Percentiles rank a stretch among this genome's conserved stretches.
These are phyloP conservation scores for Leccinum pellstonianum DNA, from an alignment of 768 basidiomycete species.

Conservation along the genomic window DNA sequence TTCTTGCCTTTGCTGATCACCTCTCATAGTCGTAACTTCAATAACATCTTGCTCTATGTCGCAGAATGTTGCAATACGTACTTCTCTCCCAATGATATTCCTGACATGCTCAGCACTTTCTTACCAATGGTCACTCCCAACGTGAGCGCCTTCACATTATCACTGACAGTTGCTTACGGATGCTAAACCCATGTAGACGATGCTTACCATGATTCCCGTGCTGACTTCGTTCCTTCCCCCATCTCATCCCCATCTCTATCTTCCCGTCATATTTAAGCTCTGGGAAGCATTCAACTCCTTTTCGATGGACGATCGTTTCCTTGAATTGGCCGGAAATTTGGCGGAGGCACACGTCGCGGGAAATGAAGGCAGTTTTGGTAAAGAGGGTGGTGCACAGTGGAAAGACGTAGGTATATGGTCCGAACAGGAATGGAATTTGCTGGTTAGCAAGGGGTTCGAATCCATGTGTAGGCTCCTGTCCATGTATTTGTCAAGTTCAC, in stretches of 20 bases:
- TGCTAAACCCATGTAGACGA: constrained; percentile 43
- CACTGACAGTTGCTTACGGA: neutral
- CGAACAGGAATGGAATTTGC: constrained; percentile 75
- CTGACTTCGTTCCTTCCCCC: constrained; percentile 77
- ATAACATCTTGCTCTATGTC: constrained; percentile 71
- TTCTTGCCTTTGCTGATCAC: constrained; percentile 1
- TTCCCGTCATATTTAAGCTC: constrained; percentile 68
- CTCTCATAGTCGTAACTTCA: constrained; percentile 51
- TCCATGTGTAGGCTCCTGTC: constrained; percentile 61
- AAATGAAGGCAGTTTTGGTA: constrained; percentile 48
- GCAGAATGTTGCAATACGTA: constrained; percentile 74
- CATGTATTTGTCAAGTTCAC: constrained; percentile 16
- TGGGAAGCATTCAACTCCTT: constrained; percentile 81
- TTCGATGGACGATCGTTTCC: constrained; percentile 68
- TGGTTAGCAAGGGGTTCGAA: constrained; percentile 79
- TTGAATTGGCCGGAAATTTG: constrained; percentile 68
- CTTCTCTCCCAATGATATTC: constrained; percentile 62
- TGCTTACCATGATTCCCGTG: constrained; percentile 72
- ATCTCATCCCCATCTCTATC: constrained; percentile 60
- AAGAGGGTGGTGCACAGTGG: constrained; percentile 58
- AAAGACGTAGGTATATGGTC: constrained; percentile 91
- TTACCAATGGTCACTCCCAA: constrained; percentile 69
- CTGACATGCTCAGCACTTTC: constrained; percentile 68
- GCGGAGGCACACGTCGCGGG: constrained; percentile 75
- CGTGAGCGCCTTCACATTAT: constrained; percentile 40